These are phyloP conservation scores for Chytridium lagenaria DNA, from an alignment of 371 early-diverging fungal species.

Conservation along the genomic window DNA sequence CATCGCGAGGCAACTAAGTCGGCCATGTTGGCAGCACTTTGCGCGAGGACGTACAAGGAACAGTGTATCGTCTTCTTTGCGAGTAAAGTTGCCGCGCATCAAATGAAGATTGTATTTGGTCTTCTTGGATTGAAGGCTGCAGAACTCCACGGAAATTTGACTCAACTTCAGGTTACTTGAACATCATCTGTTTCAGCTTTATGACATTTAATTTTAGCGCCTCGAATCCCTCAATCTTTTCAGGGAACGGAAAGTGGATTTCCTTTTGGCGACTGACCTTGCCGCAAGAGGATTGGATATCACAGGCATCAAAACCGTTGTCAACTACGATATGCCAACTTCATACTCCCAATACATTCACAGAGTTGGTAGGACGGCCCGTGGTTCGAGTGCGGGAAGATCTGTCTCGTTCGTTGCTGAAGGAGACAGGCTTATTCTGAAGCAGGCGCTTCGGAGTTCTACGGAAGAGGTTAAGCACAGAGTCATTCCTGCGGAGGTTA, in stretches of 20 bases:
- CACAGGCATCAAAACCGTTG: conserved; percentile 96
- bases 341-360: conserved; percentile 97
- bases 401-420: conserved; percentile 93
- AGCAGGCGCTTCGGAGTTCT: conserved; percentile 88
- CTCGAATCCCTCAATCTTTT: conserved; percentile 92
- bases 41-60: conserved; percentile 78
- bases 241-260: conserved; percentile 85
- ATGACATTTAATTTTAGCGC: conserved; percentile 57
- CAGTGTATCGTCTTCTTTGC: conserved; percentile 91
- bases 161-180: conserved; percentile 80
- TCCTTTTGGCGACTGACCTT: conserved; percentile 97
- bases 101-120: conserved; percentile 95
- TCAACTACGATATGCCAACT: conserved; percentile 99
- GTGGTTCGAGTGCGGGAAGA: conserved; percentile 90
- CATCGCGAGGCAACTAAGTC: conserved; percentile 85
- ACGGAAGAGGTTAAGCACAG: conserved; percentile 83
- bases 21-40: conserved; percentile 84
- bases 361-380: conserved; percentile 99
- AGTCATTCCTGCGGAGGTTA: conserved; percentile 76
- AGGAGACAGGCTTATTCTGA: conserved; percentile 90
- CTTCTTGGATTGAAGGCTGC: conserved; percentile 88
- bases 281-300: conserved; percentile 99
- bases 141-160: conserved; percentile 98
- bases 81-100: conserved; percentile 92
- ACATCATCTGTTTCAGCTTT: conserved; percentile 1